A percentile compares a stretch with the other conserved stretches of the same genome.
phyloP scores from a whole-genome alignment of 2,329 filamentous ascomycete species.

The Sclerotinia subarctica region DNA sequence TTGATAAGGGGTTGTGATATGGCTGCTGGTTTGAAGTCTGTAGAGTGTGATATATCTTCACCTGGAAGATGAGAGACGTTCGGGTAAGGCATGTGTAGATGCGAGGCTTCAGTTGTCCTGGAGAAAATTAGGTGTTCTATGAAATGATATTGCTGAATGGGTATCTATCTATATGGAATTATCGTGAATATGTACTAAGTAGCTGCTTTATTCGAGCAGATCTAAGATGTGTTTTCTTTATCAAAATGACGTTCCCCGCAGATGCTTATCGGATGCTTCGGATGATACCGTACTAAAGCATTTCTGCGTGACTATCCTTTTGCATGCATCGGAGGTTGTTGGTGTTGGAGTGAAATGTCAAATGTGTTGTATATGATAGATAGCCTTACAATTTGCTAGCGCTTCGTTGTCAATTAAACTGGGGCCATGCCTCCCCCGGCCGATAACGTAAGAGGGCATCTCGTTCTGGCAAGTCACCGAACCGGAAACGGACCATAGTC shows the following conservation, averaged over 20 bases:
- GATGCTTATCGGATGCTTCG: conserved; percentile 14
- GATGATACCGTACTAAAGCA: conserved; percentile 9
- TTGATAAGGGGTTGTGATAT: conserved; percentile 42
- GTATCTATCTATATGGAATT: conserved; percentile 1
- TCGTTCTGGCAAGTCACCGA: background rate
- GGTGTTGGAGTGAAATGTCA: conserved; percentile 11
- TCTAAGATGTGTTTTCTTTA: conserved; percentile 9
- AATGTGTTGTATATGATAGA: background rate
- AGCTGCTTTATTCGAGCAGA: background rate
- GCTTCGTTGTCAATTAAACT: conserved; percentile 10
- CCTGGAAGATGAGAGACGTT: conserved; percentile 14
- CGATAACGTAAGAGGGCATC: background rate
- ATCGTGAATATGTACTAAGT: background rate
- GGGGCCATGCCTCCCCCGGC: background rate
- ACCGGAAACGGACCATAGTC: background rate
- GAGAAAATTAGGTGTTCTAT: background rate
- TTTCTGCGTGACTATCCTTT: background rate
- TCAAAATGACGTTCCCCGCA: conserved; percentile 11
- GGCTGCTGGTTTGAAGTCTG: conserved; percentile 17
- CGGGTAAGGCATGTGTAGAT: conserved; percentile 2
- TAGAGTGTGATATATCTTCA: conserved; percentile 1
- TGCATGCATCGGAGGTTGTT: conserved; percentile 14
- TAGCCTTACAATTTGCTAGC: background rate
- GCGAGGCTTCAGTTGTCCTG: background rate
- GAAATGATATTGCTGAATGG: background rate